phyloP scores from a whole-genome alignment of 1,139 yeast genomes.

The Torulaspora globosa region DNA sequence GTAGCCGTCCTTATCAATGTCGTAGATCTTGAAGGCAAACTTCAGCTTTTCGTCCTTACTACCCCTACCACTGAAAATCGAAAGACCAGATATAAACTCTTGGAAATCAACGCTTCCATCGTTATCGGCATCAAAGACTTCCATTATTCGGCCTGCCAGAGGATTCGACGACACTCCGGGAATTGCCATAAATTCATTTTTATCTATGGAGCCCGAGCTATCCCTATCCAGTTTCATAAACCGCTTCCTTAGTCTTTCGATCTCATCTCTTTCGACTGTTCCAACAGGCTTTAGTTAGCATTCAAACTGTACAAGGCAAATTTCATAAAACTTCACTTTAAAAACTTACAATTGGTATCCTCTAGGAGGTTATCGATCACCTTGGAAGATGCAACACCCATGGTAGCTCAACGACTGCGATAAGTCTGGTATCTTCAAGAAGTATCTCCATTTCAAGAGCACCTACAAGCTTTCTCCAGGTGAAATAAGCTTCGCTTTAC shows the following conservation, averaged over 20 bases:
- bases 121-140: constrained; percentile 89
- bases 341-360: constrained; percentile 59
- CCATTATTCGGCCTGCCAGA: constrained; percentile 82
- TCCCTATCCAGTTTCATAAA: constrained; percentile 95
- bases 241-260: constrained; percentile 83
- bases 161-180: constrained; percentile 94
- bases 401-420: constrained; percentile 24
- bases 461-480: background rate
- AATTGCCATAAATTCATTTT: constrained; percentile 81
- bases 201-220: constrained; percentile 87
- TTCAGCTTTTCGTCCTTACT: constrained; percentile 74
- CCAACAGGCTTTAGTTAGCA: constrained; percentile 1
- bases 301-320: background rate
- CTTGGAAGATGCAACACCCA: constrained; percentile 70
- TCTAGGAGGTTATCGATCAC: constrained; percentile 65
- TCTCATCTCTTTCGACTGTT: constrained; percentile 75
- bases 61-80: constrained; percentile 89
- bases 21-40: constrained; percentile 92
- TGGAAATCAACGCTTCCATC: constrained; percentile 94
- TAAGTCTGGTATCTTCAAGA: background rate
- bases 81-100: constrained; percentile 85
- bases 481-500: background rate
- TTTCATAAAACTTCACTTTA: background rate
- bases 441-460: background rate
- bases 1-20: constrained; percentile 91